These are phyloP conservation scores for Knufia fluminis DNA, from an alignment of 2,329 filamentous ascomycete species.

Conservation along the genomic window DNA sequence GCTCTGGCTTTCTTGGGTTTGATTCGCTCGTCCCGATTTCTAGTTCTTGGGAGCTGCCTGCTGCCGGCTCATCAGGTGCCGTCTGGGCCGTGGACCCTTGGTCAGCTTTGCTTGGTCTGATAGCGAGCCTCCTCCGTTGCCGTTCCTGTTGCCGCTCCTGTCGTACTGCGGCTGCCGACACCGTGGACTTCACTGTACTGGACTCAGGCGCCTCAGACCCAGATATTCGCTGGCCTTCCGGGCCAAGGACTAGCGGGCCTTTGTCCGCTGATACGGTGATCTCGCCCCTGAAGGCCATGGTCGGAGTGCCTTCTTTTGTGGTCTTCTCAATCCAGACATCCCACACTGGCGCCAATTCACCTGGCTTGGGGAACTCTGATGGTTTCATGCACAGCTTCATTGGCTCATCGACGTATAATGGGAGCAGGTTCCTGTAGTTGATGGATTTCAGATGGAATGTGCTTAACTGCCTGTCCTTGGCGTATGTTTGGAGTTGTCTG, in stretches of 20 bases:
- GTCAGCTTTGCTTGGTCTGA: too few relatives aligned
- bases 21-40: too few relatives aligned
- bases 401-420: constrained; percentile 65
- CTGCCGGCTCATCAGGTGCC: too few relatives aligned
- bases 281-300: constrained; percentile 15
- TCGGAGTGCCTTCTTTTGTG: constrained; percentile 10
- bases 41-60: too few relatives aligned
- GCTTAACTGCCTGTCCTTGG: background rate
- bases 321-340: constrained; percentile 38
- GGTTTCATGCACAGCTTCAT: constrained; percentile 60
- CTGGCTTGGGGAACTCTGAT: constrained; percentile 41
- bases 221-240: background rate
- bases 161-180: too few relatives aligned
- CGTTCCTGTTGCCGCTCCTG: too few relatives aligned
- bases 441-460: constrained; percentile 29
- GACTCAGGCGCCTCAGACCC: too few relatives aligned
- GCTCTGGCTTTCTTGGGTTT: too few relatives aligned
- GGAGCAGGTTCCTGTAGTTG: constrained; percentile 71
- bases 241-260: background rate
- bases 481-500: constrained; percentile 27
- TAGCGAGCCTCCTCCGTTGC: too few relatives aligned
- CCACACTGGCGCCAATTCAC: constrained; percentile 55
- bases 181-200: too few relatives aligned
- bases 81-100: too few relatives aligned
- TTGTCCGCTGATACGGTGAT: background rate